These are phyloP conservation scores for Ophiocordyceps australis DNA, from an alignment of 2,329 filamentous ascomycete genomes.

Conservation along the genomic window DNA sequence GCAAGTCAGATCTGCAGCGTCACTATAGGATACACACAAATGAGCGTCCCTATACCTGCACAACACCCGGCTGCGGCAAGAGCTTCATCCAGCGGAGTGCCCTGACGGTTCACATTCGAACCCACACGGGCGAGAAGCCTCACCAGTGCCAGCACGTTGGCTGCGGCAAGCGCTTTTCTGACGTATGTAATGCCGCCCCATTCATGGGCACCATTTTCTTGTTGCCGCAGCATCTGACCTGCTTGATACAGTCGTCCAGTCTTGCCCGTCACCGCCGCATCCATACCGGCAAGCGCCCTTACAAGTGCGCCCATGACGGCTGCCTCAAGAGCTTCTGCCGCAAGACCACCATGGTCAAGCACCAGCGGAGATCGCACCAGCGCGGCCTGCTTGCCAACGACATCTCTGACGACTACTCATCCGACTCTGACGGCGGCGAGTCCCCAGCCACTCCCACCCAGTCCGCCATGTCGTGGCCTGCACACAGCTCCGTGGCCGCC, in stretches of 20 bases:
- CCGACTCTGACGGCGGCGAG: slow-evolving; percentile 38
- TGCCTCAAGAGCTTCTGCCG: slow-evolving; percentile 53
- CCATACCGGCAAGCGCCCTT: slow-evolving; percentile 48
- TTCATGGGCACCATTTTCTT: not conserved
- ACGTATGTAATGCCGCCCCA: slow-evolving; percentile 26
- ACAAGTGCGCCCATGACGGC: slow-evolving; percentile 41
- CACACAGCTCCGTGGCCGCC: slow-evolving; percentile 17
- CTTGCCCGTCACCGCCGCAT: slow-evolving; percentile 46
- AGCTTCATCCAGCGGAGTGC: slow-evolving; percentile 56
- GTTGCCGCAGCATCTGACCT: slow-evolving; percentile 4
- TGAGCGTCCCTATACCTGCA: slow-evolving; percentile 47
- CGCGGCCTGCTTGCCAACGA: slow-evolving; percentile 37
- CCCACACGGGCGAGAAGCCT: slow-evolving; percentile 55
- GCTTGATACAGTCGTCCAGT: slow-evolving; percentile 35
- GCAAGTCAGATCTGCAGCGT: slow-evolving; percentile 52
- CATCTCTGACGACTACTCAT: slow-evolving; percentile 31
- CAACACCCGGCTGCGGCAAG: slow-evolving; percentile 42
- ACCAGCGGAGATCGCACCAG: slow-evolving; percentile 43
- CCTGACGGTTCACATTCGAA: slow-evolving; percentile 51
- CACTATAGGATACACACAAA: slow-evolving; percentile 58
- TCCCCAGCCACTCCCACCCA: slow-evolving; percentile 40
- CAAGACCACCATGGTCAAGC: slow-evolving; percentile 55
- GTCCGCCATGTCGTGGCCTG: slow-evolving; percentile 31
- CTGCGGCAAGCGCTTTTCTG: slow-evolving; percentile 52
- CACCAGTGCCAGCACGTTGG: slow-evolving; percentile 47